Evolutionary conservation across 805 yeast species (phyloP).

Genomic region (Metschnikowia corniflorae): DNA sequence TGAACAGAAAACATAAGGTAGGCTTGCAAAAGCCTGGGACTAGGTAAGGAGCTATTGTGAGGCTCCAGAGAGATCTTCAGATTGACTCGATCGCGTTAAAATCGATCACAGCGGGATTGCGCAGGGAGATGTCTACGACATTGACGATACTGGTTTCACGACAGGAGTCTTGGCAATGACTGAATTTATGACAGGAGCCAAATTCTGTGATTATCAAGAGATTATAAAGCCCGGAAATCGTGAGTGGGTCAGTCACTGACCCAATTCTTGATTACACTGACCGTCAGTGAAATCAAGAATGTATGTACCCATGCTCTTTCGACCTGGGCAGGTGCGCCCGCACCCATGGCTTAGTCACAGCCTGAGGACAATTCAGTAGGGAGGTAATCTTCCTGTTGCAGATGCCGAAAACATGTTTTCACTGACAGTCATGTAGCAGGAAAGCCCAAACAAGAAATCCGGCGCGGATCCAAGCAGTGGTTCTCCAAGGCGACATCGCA

Average conservation of each 20-base stretch:
- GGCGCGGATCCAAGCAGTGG: no score
- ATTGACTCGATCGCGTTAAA: constrained; percentile 1
- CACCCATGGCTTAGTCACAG: no score
- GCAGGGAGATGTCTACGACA: constrained; percentile 1
- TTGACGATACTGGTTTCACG: constrained; percentile 4
- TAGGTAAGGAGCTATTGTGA: background rate
- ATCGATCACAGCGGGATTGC: background rate
- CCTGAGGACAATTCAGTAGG: no score
- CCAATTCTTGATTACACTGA: no score
- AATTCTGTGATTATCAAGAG: background rate
- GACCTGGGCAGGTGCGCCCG: no score
- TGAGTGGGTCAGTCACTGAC: constrained; percentile 1
- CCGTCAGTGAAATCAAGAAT: no score
- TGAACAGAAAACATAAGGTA: background rate
- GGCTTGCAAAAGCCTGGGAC: background rate
- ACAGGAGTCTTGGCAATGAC: background rate
- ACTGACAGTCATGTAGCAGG: no score
- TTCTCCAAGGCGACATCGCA: no score
- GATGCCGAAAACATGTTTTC: no score
- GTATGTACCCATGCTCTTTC: no score
- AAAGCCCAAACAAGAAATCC: no score
- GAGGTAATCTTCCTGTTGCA: no score
- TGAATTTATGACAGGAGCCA: background rate
- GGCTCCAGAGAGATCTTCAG: background rate
- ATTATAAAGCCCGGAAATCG: background rate